Base-by-base conservation (phyloP, 345 rosid genomes). In the Rhodamnia argentea region DNA sequence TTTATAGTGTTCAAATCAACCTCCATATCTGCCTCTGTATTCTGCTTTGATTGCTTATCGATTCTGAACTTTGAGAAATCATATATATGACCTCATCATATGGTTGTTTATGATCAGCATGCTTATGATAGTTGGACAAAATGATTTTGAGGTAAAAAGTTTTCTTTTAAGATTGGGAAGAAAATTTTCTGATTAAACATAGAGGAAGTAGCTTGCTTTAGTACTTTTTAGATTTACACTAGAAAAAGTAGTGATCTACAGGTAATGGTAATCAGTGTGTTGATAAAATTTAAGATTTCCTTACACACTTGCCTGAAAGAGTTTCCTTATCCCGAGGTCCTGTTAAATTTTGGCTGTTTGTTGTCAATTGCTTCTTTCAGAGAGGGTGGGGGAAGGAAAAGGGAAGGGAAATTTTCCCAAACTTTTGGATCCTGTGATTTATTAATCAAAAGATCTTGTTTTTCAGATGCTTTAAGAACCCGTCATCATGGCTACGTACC, bases 391-490 rank as follows among this genome's bases (percentile, higher is more conserved):
- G 37, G 16, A 12, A 37, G 55, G 55, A 44, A 64, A 42, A 84
- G 6, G 16, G 75, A 26, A 20, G 53, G 10, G 23, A 32, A 32
- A 27, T 53, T 37, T 42, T 27, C 74, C 40, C 22, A 57, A 18
- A 85, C 16, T 55, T 78, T 15, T 84, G 32, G 42, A 78, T 78
- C 24, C 11, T 58, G 56, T 53, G 27, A 52, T 55, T 23, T 55
- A 7, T 26, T 85, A 29, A 84, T 47, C 62, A n/a, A 78, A 76
- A 57, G 47, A 89, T 84, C 40, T 85, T 86, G 59, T 29, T 87
- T 87, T 86, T 82, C 92, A 95, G 98, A 92, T 92, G 83, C 88
- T 88, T 74, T 89, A 87, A 92, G 90, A 90, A 37, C 70, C 76
- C 75, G 1, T 57, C 87, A 62, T 86, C 86, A 88, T 85, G 84